Conservation (phyloP, 176 grass and related monocot genomes). For the barley (Hordeum vulgare) region DNA sequence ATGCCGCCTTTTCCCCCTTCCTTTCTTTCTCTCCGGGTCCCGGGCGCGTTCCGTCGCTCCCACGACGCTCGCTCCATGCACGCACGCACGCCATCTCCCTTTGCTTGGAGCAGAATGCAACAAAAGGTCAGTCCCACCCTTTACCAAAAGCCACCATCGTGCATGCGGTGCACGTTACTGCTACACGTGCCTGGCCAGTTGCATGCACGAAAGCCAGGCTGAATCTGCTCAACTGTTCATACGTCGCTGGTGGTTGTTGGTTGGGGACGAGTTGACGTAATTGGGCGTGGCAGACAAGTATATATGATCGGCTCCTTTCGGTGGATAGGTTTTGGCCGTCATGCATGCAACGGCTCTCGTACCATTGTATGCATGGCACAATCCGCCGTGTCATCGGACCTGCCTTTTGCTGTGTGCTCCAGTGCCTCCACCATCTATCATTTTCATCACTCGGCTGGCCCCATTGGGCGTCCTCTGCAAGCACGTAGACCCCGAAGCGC, state of each 20-base stretch:
- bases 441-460: not conserved
- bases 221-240: not conserved
- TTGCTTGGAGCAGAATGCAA: constrained; percentile 20
- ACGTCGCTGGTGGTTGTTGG: not conserved
- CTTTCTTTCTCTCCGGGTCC: not conserved
- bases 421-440: not conserved
- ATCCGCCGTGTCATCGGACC: not conserved
- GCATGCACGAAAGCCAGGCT: not conserved
- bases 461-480: not conserved
- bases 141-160: not conserved
- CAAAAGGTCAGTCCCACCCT: not conserved
- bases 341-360: not conserved
- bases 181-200: constrained; percentile 24
- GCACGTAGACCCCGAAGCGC: not conserved
- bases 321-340: constrained; percentile 25
- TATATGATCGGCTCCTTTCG: constrained; percentile 2
- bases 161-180: not conserved
- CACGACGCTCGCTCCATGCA: not conserved
- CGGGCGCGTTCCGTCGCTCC: not conserved
- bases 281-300: constrained; percentile 39
- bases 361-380: not conserved
- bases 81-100: not conserved
- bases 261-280: not conserved
- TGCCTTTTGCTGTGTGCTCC: too few relatives aligned
- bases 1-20: not conserved